These are phyloP conservation scores for Chaetomium olivaceum DNA, from an alignment of 2,329 filamentous ascomycete genomes.

Conservation along the genomic window DNA sequence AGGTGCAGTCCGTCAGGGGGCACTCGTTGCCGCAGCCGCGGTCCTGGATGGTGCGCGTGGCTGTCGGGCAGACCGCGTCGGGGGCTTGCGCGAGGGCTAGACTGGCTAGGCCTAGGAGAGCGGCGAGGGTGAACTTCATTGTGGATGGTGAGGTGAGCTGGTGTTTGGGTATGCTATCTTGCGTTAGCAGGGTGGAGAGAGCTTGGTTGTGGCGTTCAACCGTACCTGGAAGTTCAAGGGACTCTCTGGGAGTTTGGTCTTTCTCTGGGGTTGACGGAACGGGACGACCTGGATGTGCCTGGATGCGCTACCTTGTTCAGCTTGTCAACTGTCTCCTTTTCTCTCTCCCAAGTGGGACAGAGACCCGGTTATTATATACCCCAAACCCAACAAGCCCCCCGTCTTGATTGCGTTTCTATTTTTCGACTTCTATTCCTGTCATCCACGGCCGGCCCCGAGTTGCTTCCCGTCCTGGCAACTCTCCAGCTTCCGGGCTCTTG, in stretches of 20 bases:
- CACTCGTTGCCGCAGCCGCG: slow-evolving; percentile 32
- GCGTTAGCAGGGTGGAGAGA: neutral
- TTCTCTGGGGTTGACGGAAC: neutral
- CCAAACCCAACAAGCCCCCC: neutral
- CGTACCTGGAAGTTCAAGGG: slow-evolving; percentile 10
- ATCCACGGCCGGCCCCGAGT: neutral
- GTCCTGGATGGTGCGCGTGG: slow-evolving; percentile 34
- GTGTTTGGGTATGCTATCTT: no score
- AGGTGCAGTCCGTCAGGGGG: slow-evolving; percentile 32
- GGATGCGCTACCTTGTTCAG: neutral
- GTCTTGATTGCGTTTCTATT: neutral
- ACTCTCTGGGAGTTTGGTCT: neutral
- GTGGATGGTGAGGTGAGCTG: neutral
- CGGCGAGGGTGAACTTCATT: slow-evolving; percentile 27
- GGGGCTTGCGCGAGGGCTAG: slow-evolving; percentile 23
- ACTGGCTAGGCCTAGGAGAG: slow-evolving; percentile 23
- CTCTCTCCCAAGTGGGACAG: slow-evolving; percentile 7
- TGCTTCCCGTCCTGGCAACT: neutral
- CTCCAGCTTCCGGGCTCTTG: neutral
- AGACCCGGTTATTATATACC: slow-evolving; percentile 12
- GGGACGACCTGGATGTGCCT: neutral
- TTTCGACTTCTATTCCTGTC: slow-evolving; percentile 14
- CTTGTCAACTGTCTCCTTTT: neutral
- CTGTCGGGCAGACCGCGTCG: slow-evolving; percentile 32
- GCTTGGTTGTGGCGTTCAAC: neutral